phyloP scores from a whole-genome alignment of 805 yeast genomes.

The Metschnikowia anglica region DNA sequence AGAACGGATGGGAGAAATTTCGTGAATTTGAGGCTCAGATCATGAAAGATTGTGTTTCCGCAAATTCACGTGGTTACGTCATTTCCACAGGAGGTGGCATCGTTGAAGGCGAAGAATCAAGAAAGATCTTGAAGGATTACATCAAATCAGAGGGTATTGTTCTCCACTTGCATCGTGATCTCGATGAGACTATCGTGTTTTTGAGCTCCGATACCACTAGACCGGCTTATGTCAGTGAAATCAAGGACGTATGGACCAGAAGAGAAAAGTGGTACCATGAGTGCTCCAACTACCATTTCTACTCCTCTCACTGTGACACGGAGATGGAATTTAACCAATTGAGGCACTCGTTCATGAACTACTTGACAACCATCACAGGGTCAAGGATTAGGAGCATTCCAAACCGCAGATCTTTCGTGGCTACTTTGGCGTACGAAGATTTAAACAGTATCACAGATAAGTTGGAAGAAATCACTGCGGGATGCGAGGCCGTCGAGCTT shows the following conservation, averaged over 20 bases:
- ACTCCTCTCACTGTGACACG: constrained; percentile 66
- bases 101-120: constrained; percentile 72
- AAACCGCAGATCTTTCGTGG: constrained; percentile 57
- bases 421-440: constrained; percentile 70
- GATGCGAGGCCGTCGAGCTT: constrained; percentile 80
- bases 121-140: constrained; percentile 60
- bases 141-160: constrained; percentile 68
- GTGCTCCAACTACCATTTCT: constrained; percentile 76
- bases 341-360: constrained; percentile 57
- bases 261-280: constrained; percentile 78
- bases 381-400: constrained; percentile 39
- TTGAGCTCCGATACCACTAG: constrained; percentile 76
- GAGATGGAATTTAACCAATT: constrained; percentile 55
- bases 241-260: constrained; percentile 77
- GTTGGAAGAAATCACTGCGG: constrained; percentile 57
- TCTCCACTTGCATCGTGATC: constrained; percentile 84
- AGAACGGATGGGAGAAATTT: constrained; percentile 85
- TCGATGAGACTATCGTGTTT: constrained; percentile 74
- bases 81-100: constrained; percentile 97
- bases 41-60: constrained; percentile 48
- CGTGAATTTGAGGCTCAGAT: constrained; percentile 63
- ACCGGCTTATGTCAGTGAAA: constrained; percentile 83
- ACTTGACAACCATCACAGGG: constrained; percentile 64
- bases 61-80: constrained; percentile 52
- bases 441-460: constrained; percentile 44